Evolutionary conservation across 1,284 basidiomycete species (phyloP), one percentile per base, ranked within the genome.

Genomic region (Naganishia sp.): DNA sequence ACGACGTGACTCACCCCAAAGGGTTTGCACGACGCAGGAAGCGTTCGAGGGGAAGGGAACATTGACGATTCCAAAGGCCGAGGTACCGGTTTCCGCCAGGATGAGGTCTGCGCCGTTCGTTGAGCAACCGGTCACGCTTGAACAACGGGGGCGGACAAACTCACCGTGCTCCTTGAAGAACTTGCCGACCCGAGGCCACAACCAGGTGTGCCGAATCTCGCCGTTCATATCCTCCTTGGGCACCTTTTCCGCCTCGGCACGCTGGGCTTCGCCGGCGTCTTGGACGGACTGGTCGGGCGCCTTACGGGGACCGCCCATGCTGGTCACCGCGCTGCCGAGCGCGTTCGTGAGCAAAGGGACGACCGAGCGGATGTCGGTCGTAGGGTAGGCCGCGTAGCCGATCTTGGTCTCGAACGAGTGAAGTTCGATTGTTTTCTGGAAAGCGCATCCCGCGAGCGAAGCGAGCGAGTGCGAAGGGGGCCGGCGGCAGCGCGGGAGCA

Each of bases 151-250:
- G 4, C 25, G 49, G 1, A 9, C 7, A 18, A 2, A 73, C 75
- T 57, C 46, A 77, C 76, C 92, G 68, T 85, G 82, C 42, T 85
- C 79, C 70, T 81, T 80, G 82, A 97, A 90, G 84, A 94, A 96
- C 68, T 84, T 76, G 16, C 86, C 86, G 57, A 96, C 77, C 43
- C 88, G 85, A 0, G 90, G 90, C 94, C 94, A 98, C 75, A 97
- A 85, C 84, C 86, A 91, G 6, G 83, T 80, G 67, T 95, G 93
- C 2, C 86, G 85, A 73, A 94, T 78, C 63, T 75, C 73, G 28
- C 75, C 75, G n/a, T 73, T 69, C 4, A 72, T 63, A 53, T 74
- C 68, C 16, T 73, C 70, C 36, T 65, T 25, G 7, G 57, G 71
- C 21, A 70, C 65, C 46, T 67, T 43, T 43, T 75, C 70, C 16